These are phyloP conservation scores for Massarina eburnea DNA, from an alignment of 2,329 filamentous ascomycete genomes.

Conservation along the genomic window DNA sequence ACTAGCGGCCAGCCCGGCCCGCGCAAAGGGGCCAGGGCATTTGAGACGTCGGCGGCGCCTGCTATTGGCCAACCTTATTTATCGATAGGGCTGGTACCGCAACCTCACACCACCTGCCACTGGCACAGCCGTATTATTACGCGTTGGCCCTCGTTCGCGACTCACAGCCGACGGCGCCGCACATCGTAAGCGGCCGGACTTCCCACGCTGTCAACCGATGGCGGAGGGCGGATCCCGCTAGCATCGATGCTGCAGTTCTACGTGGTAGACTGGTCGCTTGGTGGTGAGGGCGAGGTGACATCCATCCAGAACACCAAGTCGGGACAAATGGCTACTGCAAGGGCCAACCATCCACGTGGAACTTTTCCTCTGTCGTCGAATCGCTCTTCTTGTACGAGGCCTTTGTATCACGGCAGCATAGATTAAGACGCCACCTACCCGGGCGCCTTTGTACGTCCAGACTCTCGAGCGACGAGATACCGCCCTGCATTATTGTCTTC, in stretches of 20 bases:
- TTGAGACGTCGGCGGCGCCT: not conserved
- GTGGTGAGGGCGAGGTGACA: not conserved
- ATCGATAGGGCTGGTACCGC: not conserved
- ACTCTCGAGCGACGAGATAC: too few relatives aligned
- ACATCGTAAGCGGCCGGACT: constrained; percentile 12
- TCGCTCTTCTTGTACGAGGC: constrained; percentile 4
- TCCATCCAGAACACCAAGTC: not conserved
- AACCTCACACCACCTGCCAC: not conserved
- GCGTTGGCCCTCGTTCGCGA: too few relatives aligned
- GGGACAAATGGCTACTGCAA: constrained; percentile 11
- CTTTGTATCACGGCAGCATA: constrained; percentile 2
- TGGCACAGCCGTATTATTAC: too few relatives aligned
- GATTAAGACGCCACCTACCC: constrained; percentile 11
- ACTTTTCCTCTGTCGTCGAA: constrained; percentile 10
- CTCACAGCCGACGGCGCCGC: too few relatives aligned
- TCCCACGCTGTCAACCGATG: not conserved
- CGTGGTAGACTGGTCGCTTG: not conserved
- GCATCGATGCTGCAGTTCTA: not conserved
- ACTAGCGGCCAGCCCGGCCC: constrained; percentile 12
- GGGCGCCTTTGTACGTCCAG: not conserved
- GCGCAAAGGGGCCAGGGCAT: constrained; percentile 4
- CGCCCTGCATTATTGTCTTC: too few relatives aligned
- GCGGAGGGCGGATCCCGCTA: not conserved
- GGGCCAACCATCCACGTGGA: constrained; percentile 18
- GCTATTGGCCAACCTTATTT: not conserved